These are phyloP conservation scores for Calocybe indica DNA, from an alignment of 768 basidiomycete species.

Conservation along the genomic window DNA sequence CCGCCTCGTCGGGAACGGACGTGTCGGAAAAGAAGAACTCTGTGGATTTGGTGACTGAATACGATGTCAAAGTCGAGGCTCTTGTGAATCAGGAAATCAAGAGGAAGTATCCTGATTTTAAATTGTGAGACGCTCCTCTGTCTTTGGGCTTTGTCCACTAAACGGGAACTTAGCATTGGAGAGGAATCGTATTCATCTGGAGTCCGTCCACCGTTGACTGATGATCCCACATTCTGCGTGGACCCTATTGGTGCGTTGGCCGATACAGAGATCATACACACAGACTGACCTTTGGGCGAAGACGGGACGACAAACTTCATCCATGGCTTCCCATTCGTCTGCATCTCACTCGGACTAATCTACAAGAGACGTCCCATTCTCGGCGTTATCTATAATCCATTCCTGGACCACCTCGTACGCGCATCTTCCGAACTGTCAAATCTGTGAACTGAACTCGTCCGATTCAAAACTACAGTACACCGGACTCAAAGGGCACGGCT, in stretches of 20 bases:
- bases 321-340: conserved; percentile 81
- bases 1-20: conserved; percentile 36
- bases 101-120: conserved; percentile 63
- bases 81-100: conserved; percentile 68
- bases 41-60: conserved; percentile 93
- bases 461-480: conserved; percentile 48
- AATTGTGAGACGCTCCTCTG: conserved; percentile 59
- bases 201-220: conserved; percentile 61
- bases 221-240: conserved; percentile 92
- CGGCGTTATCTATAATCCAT: conserved; percentile 92
- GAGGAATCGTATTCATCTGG: conserved; percentile 89
- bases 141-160: neutral
- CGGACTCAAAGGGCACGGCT: conserved; percentile 73
- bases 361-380: conserved; percentile 76
- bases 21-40: conserved; percentile 88
- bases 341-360: conserved; percentile 88
- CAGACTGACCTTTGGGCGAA: conserved; percentile 15
- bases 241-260: conserved; percentile 77
- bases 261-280: neutral
- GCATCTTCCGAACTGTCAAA: neutral
- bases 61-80: conserved; percentile 87
- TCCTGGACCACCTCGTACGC: conserved; percentile 74
- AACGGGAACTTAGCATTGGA: conserved; percentile 58
- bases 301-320: conserved; percentile 90
- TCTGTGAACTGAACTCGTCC: neutral